Evolutionary conservation across 306 rosid species (phyloP).

Genomic region (Trichosanthes truncata): DNA sequence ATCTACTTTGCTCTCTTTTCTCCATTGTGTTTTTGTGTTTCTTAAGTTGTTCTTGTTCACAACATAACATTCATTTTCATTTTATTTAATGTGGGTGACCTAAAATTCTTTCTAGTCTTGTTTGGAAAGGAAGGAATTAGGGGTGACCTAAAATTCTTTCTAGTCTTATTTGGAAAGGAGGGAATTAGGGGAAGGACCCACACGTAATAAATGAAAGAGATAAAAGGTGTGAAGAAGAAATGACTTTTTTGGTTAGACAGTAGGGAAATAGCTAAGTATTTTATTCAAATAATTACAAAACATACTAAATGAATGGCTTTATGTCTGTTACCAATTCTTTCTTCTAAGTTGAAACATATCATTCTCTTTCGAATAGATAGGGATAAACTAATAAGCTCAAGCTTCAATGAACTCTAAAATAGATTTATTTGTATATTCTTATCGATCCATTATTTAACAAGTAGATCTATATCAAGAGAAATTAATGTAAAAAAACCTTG

Average conservation of each 20-base stretch:
- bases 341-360: not conserved
- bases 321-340: not conserved
- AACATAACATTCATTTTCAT: not conserved
- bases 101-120: not conserved
- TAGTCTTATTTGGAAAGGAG: not conserved
- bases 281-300: no score
- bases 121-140: no score
- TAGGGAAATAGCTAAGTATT: not conserved
- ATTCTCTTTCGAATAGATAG: not conserved
- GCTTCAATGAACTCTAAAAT: no score
- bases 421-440: no score
- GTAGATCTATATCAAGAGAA: no score
- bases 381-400: no score
- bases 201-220: not conserved
- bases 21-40: no score
- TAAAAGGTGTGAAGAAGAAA: not conserved
- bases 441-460: no score
- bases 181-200: not conserved
- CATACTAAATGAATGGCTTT: not conserved
- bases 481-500: no score
- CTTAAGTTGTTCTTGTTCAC: no score
- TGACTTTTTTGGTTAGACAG: not conserved
- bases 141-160: no score
- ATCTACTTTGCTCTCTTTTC: no score
- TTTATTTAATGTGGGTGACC: not conserved